Evolutionary conservation across 2,329 filamentous ascomycete species (phyloP).

Genomic region (Fusarium hainanense): DNA sequence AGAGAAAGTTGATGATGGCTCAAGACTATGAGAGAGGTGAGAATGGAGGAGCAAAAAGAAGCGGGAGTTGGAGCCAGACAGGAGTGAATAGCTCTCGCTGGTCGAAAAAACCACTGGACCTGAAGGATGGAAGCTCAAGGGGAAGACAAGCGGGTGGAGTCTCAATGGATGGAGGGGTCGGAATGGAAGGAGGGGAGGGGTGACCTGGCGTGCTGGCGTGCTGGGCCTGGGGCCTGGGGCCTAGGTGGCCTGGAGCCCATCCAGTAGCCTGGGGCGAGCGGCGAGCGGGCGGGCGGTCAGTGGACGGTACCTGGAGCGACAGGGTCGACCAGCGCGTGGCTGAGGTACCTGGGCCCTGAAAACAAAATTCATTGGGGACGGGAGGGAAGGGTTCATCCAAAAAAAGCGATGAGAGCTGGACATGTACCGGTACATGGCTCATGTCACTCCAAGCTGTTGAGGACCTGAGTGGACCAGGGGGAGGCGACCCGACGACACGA

Average conservation of each 20-base stretch:
- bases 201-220: constrained; percentile 19
- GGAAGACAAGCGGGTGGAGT: constrained; percentile 42
- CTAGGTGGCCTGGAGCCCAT: neutral
- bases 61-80: constrained; percentile 37
- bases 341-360: constrained; percentile 38
- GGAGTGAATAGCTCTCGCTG: constrained; percentile 36
- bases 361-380: constrained; percentile 35
- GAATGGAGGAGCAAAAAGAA: constrained; percentile 37
- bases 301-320: constrained; percentile 32
- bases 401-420: constrained; percentile 44
- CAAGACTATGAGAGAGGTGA: constrained; percentile 40
- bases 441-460: constrained; percentile 44
- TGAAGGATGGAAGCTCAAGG: constrained; percentile 47
- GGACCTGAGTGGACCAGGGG: constrained; percentile 42
- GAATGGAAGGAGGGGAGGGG: constrained; percentile 30
- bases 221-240: neutral
- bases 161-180: constrained; percentile 36
- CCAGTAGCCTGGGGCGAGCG: constrained; percentile 15
- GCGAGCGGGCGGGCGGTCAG: constrained; percentile 31
- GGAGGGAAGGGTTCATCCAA: constrained; percentile 20
- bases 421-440: constrained; percentile 40
- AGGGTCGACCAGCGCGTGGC: constrained; percentile 18
- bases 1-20: constrained; percentile 27
- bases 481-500: constrained; percentile 19
- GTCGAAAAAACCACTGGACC: constrained; percentile 44